phyloP scores from a whole-genome alignment of 176 grass and related monocot species.

The Zea mays region Zm-B73-REFERENCE-NAM-5.0 NC_050101.1:164431501-164432000 shows the following conservation, averaged over 20 bases:
- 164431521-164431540: conserved; percentile 62
- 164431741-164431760: conserved; percentile 96
- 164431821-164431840: conserved; percentile 44
- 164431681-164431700: conserved; percentile 81
- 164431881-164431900: conserved; percentile 92
- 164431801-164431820: conserved; percentile 50
- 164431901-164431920: conserved; percentile 91
- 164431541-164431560: conserved; percentile 77
- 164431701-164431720: conserved; percentile 73
- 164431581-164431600: conserved; percentile 68
- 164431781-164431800: conserved; percentile 77
- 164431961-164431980: conserved; percentile 91
- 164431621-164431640: conserved; percentile 78
- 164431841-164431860: conserved; percentile 93
- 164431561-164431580: conserved; percentile 85
- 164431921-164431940: conserved; percentile 68
- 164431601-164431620: conserved; percentile 86
- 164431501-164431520: conserved; percentile 52
- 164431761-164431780: conserved; percentile 88
- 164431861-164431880: conserved; percentile 76
- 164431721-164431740: conserved; percentile 83
- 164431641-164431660: conserved; percentile 81
- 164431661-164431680: conserved; percentile 89
- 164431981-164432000: conserved; percentile 95
- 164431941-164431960: conserved; percentile 69